Evolutionary conservation across 306 rosid species (phyloP).

Genomic region (Inga laurina): DNA sequence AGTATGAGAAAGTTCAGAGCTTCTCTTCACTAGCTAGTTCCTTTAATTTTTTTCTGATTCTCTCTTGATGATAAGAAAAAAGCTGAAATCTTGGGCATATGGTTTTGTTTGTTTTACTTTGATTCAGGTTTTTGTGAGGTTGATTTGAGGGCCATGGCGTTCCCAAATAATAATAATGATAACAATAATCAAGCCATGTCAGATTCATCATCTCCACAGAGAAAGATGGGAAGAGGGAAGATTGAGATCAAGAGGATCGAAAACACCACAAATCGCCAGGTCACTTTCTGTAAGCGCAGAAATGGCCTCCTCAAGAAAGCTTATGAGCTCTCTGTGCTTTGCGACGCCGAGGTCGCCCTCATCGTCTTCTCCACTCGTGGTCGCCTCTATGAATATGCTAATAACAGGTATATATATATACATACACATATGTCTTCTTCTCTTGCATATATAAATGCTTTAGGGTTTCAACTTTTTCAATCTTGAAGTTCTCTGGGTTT

Average conservation of each 20-base stretch:
- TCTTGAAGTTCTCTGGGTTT: slow-evolving; percentile 10
- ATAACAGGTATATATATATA: slow-evolving; percentile 40
- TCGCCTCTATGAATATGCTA: slow-evolving; percentile 59
- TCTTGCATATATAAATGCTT: background rate
- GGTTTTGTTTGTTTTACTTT: background rate
- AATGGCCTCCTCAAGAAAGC: slow-evolving; percentile 59
- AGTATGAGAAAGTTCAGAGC: background rate
- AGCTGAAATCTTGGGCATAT: background rate
- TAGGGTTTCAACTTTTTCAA: background rate
- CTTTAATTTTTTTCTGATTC: background rate
- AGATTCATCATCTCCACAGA: slow-evolving; percentile 36
- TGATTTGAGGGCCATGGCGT: slow-evolving; percentile 43
- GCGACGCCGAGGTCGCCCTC: slow-evolving; percentile 84
- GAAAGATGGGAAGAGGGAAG: slow-evolving; percentile 56
- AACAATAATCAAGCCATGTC: slow-evolving; percentile 35
- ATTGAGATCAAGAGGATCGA: slow-evolving; percentile 56
- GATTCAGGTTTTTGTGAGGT: slow-evolving; percentile 5
- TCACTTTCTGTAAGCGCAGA: slow-evolving; percentile 54
- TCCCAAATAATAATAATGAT: slow-evolving; percentile 33
- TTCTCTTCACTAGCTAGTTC: background rate
- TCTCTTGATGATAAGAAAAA: background rate
- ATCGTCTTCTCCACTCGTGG: slow-evolving; percentile 55
- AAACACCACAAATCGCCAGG: slow-evolving; percentile 53
- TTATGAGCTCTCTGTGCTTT: slow-evolving; percentile 71
- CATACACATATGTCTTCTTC: background rate